phyloP scores from a whole-genome alignment of 495 filamentous ascomycete species.

The Penicillium bialowiezense region DNA sequence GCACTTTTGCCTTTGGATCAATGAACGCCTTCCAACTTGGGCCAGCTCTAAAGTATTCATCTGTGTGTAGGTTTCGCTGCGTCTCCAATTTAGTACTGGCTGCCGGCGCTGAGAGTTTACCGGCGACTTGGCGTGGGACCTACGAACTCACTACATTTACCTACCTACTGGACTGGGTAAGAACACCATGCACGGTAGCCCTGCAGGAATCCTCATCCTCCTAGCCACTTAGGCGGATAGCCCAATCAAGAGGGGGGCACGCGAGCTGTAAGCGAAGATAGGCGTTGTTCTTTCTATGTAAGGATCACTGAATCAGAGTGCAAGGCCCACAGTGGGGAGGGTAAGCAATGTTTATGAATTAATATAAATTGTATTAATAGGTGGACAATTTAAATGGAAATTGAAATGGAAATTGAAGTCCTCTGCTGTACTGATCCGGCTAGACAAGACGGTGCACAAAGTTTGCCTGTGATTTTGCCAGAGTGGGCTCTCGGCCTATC shows the following conservation, averaged over 20 bases:
- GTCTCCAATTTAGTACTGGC: background rate
- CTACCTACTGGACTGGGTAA: conserved; percentile 2
- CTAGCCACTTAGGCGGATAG: background rate
- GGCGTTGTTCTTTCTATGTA: background rate
- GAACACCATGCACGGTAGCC: background rate
- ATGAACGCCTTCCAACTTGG: background rate
- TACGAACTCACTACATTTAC: background rate
- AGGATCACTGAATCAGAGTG: background rate
- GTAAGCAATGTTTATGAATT: background rate
- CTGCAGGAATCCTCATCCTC: background rate
- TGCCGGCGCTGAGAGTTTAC: background rate
- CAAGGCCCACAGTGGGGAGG: conserved; percentile 6
- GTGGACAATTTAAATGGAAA: background rate
- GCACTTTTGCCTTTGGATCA: background rate
- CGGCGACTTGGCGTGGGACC: background rate
- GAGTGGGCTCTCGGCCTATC: too few species aligned
- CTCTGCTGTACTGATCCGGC: too few species aligned
- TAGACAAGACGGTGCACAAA: background rate
- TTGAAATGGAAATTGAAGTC: too few species aligned
- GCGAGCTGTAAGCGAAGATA: conserved; percentile 2
- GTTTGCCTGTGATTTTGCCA: too few species aligned
- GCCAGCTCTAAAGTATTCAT: background rate
- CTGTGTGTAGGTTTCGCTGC: background rate
- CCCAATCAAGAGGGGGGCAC: background rate
- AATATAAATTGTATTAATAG: background rate